phyloP scores from a whole-genome alignment of 148 eudicot genomes.

The Vaccinium macrocarpon region DNA sequence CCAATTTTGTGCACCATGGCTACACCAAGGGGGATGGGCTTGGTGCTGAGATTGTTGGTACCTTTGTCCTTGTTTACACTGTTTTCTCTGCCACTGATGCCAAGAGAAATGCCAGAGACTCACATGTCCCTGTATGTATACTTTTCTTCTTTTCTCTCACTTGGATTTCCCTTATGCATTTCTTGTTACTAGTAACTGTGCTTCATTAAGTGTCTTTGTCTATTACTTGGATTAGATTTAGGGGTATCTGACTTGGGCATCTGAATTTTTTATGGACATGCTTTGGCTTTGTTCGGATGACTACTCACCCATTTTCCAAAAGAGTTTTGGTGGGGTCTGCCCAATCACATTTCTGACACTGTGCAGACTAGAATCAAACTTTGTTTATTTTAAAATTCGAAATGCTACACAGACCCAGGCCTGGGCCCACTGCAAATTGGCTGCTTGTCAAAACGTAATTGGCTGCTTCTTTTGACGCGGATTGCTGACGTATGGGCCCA shows the following conservation, averaged over 20 bases:
- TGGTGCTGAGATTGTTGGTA: slow-evolving; percentile 91
- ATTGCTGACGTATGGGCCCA: too few species aligned
- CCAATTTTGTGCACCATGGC: slow-evolving; percentile 66
- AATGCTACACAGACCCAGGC: too few species aligned
- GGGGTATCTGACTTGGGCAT: not conserved
- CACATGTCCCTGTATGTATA: slow-evolving; percentile 80
- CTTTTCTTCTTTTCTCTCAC: not conserved
- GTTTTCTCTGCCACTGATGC: slow-evolving; percentile 96
- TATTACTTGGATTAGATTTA: not conserved
- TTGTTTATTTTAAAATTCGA: too few species aligned
- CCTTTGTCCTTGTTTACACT: slow-evolving; percentile 83
- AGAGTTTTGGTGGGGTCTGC: too few species aligned
- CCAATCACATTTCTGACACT: too few species aligned
- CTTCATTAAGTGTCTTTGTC: not conserved
- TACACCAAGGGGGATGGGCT: slow-evolving; percentile 83
- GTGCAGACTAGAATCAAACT: too few species aligned
- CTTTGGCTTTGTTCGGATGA: too few species aligned
- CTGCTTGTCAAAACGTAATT: too few species aligned
- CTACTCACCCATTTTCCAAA: too few species aligned
- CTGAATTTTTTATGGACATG: not conserved
- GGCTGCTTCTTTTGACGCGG: too few species aligned
- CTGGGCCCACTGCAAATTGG: too few species aligned
- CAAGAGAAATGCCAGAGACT: slow-evolving; percentile 84
- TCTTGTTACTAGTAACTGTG: not conserved
- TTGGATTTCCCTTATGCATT: not conserved